phyloP scores from a whole-genome alignment of 176 grass and related monocot genomes.

The Calamus simplicifolius region DNA sequence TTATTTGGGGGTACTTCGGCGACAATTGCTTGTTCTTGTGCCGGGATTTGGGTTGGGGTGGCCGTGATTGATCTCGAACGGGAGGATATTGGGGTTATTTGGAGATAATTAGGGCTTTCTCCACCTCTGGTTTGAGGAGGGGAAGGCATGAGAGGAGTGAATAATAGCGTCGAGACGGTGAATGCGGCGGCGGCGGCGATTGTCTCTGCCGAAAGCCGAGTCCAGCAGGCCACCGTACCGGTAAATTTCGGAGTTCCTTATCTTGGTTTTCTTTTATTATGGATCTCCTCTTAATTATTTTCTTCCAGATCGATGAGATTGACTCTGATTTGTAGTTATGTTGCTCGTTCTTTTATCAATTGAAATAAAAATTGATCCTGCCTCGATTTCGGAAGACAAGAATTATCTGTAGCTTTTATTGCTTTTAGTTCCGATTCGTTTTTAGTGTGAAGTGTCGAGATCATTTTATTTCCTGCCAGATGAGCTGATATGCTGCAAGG shows the following conservation, averaged over 20 bases:
- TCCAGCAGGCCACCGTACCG: slow-evolving; percentile 51
- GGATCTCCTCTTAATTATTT: too few relatives aligned
- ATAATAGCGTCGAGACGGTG: slow-evolving; percentile 76
- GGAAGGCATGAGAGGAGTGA: slow-evolving; percentile 46
- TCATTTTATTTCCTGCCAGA: too few relatives aligned
- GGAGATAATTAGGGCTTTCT: not conserved
- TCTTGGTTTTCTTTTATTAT: too few relatives aligned
- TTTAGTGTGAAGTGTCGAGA: too few relatives aligned
- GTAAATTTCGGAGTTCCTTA: slow-evolving; percentile 3
- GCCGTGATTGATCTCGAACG: not conserved
- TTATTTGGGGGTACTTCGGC: not conserved
- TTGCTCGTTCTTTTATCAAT: too few relatives aligned
- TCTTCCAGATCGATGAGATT: too few relatives aligned
- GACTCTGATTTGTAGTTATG: too few relatives aligned
- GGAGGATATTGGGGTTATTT: not conserved
- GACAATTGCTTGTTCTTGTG: not conserved
- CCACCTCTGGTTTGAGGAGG: slow-evolving; percentile 24
- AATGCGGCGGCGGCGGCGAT: slow-evolving; percentile 83
- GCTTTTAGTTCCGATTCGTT: too few relatives aligned
- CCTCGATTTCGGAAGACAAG: too few relatives aligned
- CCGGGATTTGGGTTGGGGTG: not conserved
- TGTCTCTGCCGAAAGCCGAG: slow-evolving; percentile 48
- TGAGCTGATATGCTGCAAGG: too few relatives aligned
- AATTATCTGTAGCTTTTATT: too few relatives aligned
- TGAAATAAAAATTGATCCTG: too few relatives aligned